Conservation (phyloP, 768 basidiomycete genomes). For the Cantharellus anzutake region DNA sequence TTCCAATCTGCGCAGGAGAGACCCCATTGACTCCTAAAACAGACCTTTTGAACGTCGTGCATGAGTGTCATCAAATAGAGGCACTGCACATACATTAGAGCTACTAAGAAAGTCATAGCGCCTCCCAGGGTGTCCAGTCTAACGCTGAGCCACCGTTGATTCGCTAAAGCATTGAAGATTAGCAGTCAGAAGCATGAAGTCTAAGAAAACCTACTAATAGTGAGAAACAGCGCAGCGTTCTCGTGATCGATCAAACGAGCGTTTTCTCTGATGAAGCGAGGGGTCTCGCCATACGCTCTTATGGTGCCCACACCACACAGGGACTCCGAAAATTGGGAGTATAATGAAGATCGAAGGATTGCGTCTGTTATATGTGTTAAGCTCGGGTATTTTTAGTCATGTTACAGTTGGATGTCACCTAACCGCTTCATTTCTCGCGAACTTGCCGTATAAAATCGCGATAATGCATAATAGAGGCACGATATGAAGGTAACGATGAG, state of each 20-base stretch:
- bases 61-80: conserved; percentile 13
- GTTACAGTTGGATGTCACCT: conserved; percentile 12
- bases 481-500: conserved; percentile 32
- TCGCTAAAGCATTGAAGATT: not conserved
- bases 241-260: not conserved
- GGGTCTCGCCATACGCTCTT: conserved; percentile 64
- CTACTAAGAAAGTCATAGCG: conserved; percentile 32
- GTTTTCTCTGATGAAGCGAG: not conserved
- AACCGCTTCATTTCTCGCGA: conserved; percentile 53
- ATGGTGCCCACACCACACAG: conserved; percentile 73
- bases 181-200: not conserved
- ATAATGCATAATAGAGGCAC: conserved; percentile 42
- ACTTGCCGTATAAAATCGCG: conserved; percentile 48
- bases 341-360: conserved; percentile 67
- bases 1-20: conserved; percentile 47
- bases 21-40: conserved; percentile 37
- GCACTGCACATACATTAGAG: conserved; percentile 40
- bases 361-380: conserved; percentile 31
- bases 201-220: conserved; percentile 19
- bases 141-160: conserved; percentile 67
- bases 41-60: conserved; percentile 13
- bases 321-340: conserved; percentile 86
- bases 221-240: conserved; percentile 17
- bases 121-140: conserved; percentile 75
- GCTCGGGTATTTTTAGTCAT: not conserved